phyloP scores from a whole-genome alignment of 805 yeast genomes.

The Yamadazyma tumulicola region DNA sequence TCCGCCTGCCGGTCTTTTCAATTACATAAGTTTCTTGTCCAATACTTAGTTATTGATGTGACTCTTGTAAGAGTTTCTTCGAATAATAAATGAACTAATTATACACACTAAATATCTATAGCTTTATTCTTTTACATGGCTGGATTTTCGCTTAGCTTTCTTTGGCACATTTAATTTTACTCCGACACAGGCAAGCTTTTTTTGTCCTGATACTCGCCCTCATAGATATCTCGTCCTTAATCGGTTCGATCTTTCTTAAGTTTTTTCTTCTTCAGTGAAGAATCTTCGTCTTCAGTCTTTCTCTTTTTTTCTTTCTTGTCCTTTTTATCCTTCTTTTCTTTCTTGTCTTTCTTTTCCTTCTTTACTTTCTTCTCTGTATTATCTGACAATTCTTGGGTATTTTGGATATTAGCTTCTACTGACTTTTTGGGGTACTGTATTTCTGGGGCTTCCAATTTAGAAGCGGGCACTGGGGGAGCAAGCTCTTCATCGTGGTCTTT shows the following conservation, averaged over 20 bases:
- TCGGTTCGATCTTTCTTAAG: conserved; percentile 26
- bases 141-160: too few relatives aligned
- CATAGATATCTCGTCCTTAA: too few relatives aligned
- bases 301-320: conserved; percentile 49
- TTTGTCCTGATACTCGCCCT: too few relatives aligned
- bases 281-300: conserved; percentile 33
- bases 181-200: too few relatives aligned
- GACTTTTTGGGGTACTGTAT: conserved; percentile 49
- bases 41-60: too few relatives aligned
- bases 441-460: conserved; percentile 47
- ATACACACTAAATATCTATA: too few relatives aligned
- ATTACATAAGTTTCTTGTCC: background rate
- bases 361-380: conserved; percentile 31
- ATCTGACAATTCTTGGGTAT: conserved; percentile 15
- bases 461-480: conserved; percentile 58
- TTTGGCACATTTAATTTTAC: too few relatives aligned
- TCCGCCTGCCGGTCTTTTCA: conserved; percentile 2
- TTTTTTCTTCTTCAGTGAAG: conserved; percentile 52
- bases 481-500: conserved; percentile 61
- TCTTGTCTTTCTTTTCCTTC: conserved; percentile 49
- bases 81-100: too few relatives aligned
- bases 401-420: conserved; percentile 40
- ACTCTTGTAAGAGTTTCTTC: too few relatives aligned
- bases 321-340: conserved; percentile 46
- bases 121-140: too few relatives aligned